Percentiles rank a stretch among this genome's conserved stretches.
Evolutionary conservation across 1,284 basidiomycete species (phyloP).

Genomic region (Thecaphora thlaspeos): DNA sequence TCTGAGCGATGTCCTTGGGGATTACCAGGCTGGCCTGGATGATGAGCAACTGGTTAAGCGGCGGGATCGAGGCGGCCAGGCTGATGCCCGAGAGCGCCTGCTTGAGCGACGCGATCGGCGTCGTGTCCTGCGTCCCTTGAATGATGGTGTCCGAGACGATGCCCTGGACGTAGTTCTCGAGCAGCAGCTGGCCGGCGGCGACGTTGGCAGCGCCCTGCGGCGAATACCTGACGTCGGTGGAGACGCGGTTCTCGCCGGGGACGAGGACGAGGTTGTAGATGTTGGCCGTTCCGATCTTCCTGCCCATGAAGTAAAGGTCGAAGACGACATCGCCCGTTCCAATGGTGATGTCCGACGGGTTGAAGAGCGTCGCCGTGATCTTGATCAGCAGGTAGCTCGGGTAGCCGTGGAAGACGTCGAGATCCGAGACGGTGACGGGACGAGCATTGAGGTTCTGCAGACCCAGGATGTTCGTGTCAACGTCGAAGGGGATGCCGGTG

Average conservation of each 20-base stretch:
- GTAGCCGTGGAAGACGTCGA: conserved; percentile 73
- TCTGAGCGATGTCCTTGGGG: conserved; percentile 56
- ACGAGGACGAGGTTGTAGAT: conserved; percentile 60
- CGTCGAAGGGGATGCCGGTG: conserved; percentile 67
- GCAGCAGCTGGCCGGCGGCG: conserved; percentile 65
- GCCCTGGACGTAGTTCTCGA: conserved; percentile 73
- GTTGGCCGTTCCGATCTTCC: conserved; percentile 67
- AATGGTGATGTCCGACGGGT: conserved; percentile 69
- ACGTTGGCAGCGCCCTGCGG: conserved; percentile 65
- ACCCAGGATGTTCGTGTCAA: conserved; percentile 67
- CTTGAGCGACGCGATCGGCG: conserved; percentile 68
- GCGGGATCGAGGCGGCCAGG: conserved; percentile 69
- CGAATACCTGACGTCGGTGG: conserved; percentile 67
- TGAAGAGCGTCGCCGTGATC: conserved; percentile 60
- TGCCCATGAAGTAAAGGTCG: conserved; percentile 64
- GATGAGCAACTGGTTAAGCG: conserved; percentile 69
- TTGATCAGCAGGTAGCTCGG: conserved; percentile 71
- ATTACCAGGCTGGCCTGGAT: conserved; percentile 54
- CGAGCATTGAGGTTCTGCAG: conserved; percentile 69
- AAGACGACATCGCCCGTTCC: conserved; percentile 70
- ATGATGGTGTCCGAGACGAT: conserved; percentile 67
- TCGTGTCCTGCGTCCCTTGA: conserved; percentile 65
- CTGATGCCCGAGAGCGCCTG: conserved; percentile 68
- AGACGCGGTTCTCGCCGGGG: conserved; percentile 36
- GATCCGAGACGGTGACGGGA: conserved; percentile 65